Base-by-base conservation (phyloP, 2,329 filamentous ascomycete genomes). In the Penicillium sp. region DNA sequence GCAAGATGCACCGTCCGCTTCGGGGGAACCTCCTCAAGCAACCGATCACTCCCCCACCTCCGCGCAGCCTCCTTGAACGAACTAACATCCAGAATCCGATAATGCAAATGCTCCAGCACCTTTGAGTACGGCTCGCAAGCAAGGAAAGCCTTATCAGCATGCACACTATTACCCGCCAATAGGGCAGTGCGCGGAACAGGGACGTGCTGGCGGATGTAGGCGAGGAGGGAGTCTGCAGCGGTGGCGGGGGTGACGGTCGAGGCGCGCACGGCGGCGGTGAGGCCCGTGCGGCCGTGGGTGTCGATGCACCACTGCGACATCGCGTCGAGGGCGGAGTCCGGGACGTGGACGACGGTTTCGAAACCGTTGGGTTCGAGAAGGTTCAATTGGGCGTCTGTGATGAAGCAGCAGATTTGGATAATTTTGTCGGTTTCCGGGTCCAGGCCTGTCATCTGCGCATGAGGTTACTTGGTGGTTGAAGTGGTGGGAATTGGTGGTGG, bases 301-400 rank as follows among this genome's bases (percentile, higher is more conserved):
- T 77, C 75, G 42, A 80, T 87, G 72, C 93, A 97, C 93, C 93
- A 99, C 43, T 86, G 83, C 60, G 87, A 88, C 85, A 99, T 97
- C 63, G 76, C 70, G 63, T 86, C 83, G 61, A 97, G 82, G 35
- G 82, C 80, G 46, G 81, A 76, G 62, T 83, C 77, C 0, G 83
- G 77, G 61, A 88, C 88, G 67, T 92, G 86, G 50, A 99, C 80
- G 38, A 92, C 77, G 25, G 80, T 81, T 64, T 95, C 88, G 77
- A 87, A 95, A 58, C 92, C 92, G 28, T 78, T 69, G 19, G 83
- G 75, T 52, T 95, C 89, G 22, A 95, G 72, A 29, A 95, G 69
- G 49, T 88, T 80, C 16, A 99, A 80, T 53, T 89, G 77, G 45
- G 83, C 80, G 59, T 91, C 87, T 7, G 93, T 99, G 66, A 99